Evolutionary conservation across 2,329 filamentous ascomycete genomes (phyloP).

Genomic region (Pyrenophora teres): DNA sequence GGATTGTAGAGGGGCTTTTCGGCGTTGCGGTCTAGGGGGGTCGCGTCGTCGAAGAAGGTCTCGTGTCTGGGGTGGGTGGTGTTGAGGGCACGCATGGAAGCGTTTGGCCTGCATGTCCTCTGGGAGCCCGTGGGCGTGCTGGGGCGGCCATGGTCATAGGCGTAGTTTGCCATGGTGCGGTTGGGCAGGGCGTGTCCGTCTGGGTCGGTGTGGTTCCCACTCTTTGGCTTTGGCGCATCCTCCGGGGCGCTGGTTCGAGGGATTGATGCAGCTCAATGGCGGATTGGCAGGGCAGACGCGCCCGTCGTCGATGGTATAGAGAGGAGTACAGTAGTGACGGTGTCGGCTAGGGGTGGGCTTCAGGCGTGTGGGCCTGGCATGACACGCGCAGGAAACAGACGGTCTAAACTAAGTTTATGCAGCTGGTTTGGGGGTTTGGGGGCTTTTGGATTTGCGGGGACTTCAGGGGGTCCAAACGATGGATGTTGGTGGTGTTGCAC

Average conservation of each 20-base stretch:
- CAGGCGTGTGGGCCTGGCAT: constrained; percentile 25
- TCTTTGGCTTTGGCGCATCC: constrained; percentile 34
- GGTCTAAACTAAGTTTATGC: constrained; percentile 22
- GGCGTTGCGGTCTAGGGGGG: constrained; percentile 37
- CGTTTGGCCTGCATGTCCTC: constrained; percentile 27
- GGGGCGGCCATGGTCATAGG: constrained; percentile 29
- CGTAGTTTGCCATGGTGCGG: constrained; percentile 32
- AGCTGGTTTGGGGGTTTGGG: constrained; percentile 20
- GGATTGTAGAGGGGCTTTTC: constrained; percentile 24
- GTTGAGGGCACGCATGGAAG: constrained; percentile 38
- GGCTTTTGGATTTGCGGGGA: constrained; percentile 16
- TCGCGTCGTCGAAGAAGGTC: constrained; percentile 46
- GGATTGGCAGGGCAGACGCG: constrained; percentile 9
- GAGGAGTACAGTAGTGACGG: constrained; percentile 5
- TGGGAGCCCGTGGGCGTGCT: constrained; percentile 39
- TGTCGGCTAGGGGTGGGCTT: constrained; percentile 7
- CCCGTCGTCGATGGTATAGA: constrained; percentile 3
- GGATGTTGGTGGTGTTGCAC: constrained; percentile 22
- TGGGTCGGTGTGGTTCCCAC: constrained; percentile 24
- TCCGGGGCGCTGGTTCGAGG: constrained; percentile 20
- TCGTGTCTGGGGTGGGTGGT: constrained; percentile 35
- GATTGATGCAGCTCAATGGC: constrained; percentile 14
- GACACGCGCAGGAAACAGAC: constrained; percentile 24
- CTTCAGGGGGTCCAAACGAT: constrained; percentile 23
- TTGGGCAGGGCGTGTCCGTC: constrained; percentile 18